Percentiles rank a stretch among this genome's conserved stretches.
Evolutionary conservation across 495 filamentous ascomycete genomes (phyloP).

Genomic region (Aspergillus carlsbadensis): DNA sequence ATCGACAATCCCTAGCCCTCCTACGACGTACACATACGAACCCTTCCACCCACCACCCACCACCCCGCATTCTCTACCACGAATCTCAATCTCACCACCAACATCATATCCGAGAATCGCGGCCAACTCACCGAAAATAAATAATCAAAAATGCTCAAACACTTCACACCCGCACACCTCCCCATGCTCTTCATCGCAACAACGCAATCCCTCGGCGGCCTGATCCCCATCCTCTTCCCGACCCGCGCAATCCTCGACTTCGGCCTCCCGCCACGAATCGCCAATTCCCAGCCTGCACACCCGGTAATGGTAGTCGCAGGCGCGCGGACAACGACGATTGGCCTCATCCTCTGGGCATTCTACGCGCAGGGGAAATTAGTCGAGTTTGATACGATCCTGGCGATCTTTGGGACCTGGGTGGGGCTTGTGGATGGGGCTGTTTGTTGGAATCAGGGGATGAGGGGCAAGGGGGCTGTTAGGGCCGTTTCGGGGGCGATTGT

Average conservation of each 20-base stretch:
- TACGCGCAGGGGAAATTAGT: neutral
- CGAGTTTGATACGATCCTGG: neutral
- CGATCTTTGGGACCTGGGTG: neutral
- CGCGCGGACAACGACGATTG: neutral
- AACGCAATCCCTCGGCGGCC: neutral
- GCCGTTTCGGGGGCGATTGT: neutral
- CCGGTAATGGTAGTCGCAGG: neutral
- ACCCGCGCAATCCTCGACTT: neutral
- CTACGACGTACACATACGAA: too few relatives aligned
- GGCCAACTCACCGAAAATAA: too few relatives aligned
- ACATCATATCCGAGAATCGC: too few relatives aligned
- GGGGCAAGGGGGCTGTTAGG: neutral
- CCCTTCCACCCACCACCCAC: too few relatives aligned
- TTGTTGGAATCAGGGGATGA: neutral
- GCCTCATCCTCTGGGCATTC: neutral
- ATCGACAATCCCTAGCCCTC: too few relatives aligned
- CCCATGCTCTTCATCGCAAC: neutral
- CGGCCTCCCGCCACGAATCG: neutral
- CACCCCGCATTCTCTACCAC: too few relatives aligned
- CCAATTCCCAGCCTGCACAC: neutral
- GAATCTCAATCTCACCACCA: too few relatives aligned
- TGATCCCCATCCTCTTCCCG: neutral
- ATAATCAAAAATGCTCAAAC: neutral
- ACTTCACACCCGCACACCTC: neutral
- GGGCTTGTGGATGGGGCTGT: neutral